These are phyloP conservation scores for Claviceps lovelessii DNA, from an alignment of 2,329 filamentous ascomycete genomes.

Conservation along the genomic window DNA sequence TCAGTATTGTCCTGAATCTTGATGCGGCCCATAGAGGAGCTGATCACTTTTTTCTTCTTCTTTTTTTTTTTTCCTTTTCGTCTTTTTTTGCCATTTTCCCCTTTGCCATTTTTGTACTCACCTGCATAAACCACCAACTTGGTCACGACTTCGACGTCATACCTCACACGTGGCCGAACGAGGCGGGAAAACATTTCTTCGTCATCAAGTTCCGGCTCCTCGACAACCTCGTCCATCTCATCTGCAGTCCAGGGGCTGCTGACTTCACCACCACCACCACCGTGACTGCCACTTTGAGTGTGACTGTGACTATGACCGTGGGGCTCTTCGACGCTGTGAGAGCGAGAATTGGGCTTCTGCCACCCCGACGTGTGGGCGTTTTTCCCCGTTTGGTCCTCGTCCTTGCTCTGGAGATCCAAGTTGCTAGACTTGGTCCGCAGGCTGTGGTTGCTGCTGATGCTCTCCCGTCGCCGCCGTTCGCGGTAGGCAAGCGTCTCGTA, in stretches of 20 bases:
- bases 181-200: constrained; percentile 72
- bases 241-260: constrained; percentile 13
- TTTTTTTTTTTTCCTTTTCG: no score
- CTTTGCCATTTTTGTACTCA: constrained; percentile 20
- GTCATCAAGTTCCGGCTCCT: constrained; percentile 45
- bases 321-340: constrained; percentile 54
- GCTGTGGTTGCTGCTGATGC: constrained; percentile 37
- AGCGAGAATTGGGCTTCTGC: constrained; percentile 25
- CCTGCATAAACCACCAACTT: constrained; percentile 91
- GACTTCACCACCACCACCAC: constrained; percentile 53
- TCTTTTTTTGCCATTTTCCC: no score
- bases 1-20: no score
- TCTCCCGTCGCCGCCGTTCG: constrained; percentile 46
- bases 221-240: constrained; percentile 7
- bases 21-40: no score
- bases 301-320: constrained; percentile 42
- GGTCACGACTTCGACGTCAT: constrained; percentile 97
- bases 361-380: constrained; percentile 29
- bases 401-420: constrained; percentile 25
- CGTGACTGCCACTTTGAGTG: no score
- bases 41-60: no score
- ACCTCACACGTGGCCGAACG: constrained; percentile 75
- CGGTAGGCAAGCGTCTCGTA: constrained; percentile 91
- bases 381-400: constrained; percentile 24
- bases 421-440: constrained; percentile 30